Evolutionary conservation across 2,329 filamentous ascomycete species (phyloP).

Genomic region (Incumbomyces delicatus): DNA sequence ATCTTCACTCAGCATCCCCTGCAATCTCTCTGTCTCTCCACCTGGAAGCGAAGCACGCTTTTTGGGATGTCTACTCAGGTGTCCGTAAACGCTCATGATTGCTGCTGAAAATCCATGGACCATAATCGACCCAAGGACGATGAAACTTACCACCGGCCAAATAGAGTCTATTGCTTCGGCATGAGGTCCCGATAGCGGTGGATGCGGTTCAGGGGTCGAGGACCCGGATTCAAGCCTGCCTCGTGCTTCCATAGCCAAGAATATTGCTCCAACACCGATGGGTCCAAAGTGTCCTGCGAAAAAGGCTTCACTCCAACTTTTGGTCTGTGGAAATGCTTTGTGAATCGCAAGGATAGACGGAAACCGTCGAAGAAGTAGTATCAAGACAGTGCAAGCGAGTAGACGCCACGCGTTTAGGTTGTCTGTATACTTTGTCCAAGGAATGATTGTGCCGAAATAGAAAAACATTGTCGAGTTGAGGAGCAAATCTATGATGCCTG

Average conservation of each 20-base stretch:
- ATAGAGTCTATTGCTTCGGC: constrained; percentile 36
- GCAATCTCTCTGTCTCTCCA: constrained; percentile 40
- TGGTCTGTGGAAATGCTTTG: constrained; percentile 39
- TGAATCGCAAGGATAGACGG: constrained; percentile 42
- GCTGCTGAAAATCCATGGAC: constrained; percentile 46
- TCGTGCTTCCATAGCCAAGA: constrained; percentile 47
- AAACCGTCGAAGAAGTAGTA: constrained; percentile 43
- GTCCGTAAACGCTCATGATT: constrained; percentile 39
- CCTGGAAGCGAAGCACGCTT: constrained; percentile 42
- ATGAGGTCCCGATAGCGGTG: constrained; percentile 29
- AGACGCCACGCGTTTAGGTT: constrained; percentile 32
- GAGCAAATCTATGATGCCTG: constrained; percentile 43
- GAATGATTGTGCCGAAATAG: constrained; percentile 47
- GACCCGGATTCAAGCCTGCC: constrained; percentile 43
- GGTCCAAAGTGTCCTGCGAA: constrained; percentile 50
- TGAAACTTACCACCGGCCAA: constrained; percentile 47
- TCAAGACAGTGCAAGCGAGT: constrained; percentile 37
- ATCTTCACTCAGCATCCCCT: constrained; percentile 41
- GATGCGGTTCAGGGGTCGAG: constrained; percentile 35
- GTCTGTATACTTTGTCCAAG: constrained; percentile 36
- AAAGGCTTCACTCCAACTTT: constrained; percentile 42
- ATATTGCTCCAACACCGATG: constrained; percentile 48
- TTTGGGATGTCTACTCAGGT: constrained; percentile 37
- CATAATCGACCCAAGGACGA: constrained; percentile 45
- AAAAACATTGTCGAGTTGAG: constrained; percentile 48